Evolutionary conservation across 331 rosid species (phyloP).

Genomic region (Stylosanthes scabra): DNA sequence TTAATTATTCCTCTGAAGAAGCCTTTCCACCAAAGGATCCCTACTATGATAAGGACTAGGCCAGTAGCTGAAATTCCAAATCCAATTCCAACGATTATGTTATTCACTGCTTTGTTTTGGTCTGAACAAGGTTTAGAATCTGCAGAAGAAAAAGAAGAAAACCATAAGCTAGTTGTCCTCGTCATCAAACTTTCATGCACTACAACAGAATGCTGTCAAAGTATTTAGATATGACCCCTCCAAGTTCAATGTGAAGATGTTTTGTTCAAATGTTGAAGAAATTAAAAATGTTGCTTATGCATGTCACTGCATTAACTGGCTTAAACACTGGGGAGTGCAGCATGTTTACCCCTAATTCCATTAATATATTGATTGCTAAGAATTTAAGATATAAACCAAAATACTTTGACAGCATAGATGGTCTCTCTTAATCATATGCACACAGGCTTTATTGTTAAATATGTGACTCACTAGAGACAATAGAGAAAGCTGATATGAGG

Average conservation of each 20-base stretch:
- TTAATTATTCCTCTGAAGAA: slow-evolving; percentile 42
- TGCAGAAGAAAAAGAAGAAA: slow-evolving; percentile 30
- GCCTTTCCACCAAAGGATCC: slow-evolving; percentile 70
- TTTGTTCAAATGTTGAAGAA: slow-evolving; percentile 21
- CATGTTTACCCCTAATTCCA: slow-evolving; percentile 18
- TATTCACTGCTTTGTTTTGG: slow-evolving; percentile 39
- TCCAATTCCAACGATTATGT: slow-evolving; percentile 50
- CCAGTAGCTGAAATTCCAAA: slow-evolving; percentile 54
- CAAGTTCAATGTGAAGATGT: slow-evolving; percentile 16
- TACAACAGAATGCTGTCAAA: slow-evolving; percentile 27
- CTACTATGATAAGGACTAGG: slow-evolving; percentile 54
- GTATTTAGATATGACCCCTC: slow-evolving; percentile 22
- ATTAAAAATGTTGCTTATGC: slow-evolving; percentile 4
- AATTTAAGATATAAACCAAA: slow-evolving; percentile 24
- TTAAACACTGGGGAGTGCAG: slow-evolving; percentile 14
- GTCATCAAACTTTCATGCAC: slow-evolving; percentile 6
- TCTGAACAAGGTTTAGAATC: slow-evolving; percentile 66
- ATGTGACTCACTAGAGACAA: slow-evolving; percentile 72
- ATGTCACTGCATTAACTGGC: slow-evolving; percentile 2
- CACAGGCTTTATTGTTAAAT: too few relatives aligned
- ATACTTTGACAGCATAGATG: background rate
- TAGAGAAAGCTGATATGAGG: slow-evolving; percentile 82
- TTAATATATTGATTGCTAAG: background rate
- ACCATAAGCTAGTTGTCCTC: slow-evolving; percentile 1
- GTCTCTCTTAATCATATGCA: slow-evolving; percentile 3